Base-by-base conservation (phyloP, 176 grass and related monocot genomes). In the Avena sativa region DNA sequence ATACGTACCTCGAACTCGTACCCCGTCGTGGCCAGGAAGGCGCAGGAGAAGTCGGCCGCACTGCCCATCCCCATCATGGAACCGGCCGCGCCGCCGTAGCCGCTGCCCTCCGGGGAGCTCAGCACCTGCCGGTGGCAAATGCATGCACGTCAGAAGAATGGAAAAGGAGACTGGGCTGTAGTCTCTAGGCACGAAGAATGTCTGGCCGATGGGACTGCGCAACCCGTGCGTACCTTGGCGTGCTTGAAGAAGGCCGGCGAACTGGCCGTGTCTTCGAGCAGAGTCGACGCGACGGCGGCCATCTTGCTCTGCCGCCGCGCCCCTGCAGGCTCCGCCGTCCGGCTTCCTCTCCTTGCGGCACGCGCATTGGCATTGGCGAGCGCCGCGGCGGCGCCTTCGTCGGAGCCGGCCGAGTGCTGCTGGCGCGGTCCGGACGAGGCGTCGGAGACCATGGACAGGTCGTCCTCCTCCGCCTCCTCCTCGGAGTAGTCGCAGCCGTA, bases 401-500 rank as follows among this genome's bases (percentile, higher is more conserved):
- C 62, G 23, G 85, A 53, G 34, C 87, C 85, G 34, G 90, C 87
- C 6, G 85, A 90, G 74, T 80, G 87, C 68, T 94, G 94, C 14
- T 89, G 92, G n/a, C 90, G 94, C 13, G 97, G 97, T 15, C 97
- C 94, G 72, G 97, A 99, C 15, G 97, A 99, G 57, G 97, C 97
- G 83, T 99, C 97, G 49, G 97, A 99, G 73, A 99, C 65, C 97
- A 99, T 96, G 4, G 97, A 99, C 52, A 97, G 86, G 79, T 97
- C 97, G 26, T 99, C 97, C 52, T 94, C 94, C 43, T 80, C 92
- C 14, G 96, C 97, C 51, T 94, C 94, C 71, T 87, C 83, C 26
- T 86, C 74, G 56, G 48, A 71, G 20, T 11, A 13, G 63, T 47
- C 68, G 59, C 58, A 14, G 83, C 15, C 12, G 38, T 40, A 43